Base-by-base conservation (phyloP, 2,329 filamentous ascomycete genomes). In the Pseudocercospora pini-densiflorae region DNA sequence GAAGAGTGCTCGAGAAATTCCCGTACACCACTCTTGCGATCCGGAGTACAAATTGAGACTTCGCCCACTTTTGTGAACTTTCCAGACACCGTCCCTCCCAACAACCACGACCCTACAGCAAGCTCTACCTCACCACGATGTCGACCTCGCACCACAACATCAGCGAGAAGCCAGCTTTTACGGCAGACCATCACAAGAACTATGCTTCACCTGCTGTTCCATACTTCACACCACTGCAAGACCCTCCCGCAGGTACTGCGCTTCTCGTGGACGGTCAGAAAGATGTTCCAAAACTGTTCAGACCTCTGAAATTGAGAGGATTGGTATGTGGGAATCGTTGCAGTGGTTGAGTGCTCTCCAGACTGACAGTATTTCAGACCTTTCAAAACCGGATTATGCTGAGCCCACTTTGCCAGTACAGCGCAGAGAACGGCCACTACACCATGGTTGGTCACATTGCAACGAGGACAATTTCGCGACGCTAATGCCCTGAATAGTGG, bases 321-420 rank as follows among this genome's bases (percentile, higher is more conserved):
- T 70, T 88, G n/a, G 63, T 61, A 54, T 31, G 60, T 31, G 33
- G 10, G 4, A 29, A 10, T 23, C 21, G 6, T 23, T 24, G 2
- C n/a, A 23, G 21, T 27, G 21, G 8, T 27, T 19, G 12, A 27
- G 5, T 24, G 47, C 16, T 3, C 47, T 27, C 12, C 14, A 16
- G 29, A 29, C 45, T 64, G 23, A 68, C 19, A n/a, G 6, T 1
- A 29, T 9, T 7, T 23, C 36, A 64, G 64, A 70, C 68, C 12
- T 58, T 72, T 9, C 70, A 72, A 36, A 72, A 72, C 40, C 86
- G 89, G 70, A 88, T 90, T 69, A 85, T 87, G 71, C 80, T 90
- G 10, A 85, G 87, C 1, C 88, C 88, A 0, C 79, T 90, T 3
- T 91, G 89, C 77, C 89, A 91, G 77, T 91, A 91, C 79, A 87